phyloP scores from a whole-genome alignment of 1,284 basidiomycete genomes.

The Wolfiporia cocos region DNA sequence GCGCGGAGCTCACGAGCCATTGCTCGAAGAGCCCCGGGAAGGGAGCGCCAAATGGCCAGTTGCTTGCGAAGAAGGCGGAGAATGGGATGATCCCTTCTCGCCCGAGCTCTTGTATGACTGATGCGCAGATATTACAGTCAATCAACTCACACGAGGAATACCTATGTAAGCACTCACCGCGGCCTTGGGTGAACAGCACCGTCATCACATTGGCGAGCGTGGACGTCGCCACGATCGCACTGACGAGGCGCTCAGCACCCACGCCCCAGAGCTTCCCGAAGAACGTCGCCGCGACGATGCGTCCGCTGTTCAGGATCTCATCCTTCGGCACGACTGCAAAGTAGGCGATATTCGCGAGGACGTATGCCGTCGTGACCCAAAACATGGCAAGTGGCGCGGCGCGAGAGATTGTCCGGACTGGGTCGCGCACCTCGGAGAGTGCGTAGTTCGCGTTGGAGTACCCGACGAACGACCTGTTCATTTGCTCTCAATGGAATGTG shows the following conservation, averaged over 20 bases:
- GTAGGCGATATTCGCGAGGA: constrained; percentile 63
- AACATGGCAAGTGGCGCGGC: constrained; percentile 61
- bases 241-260: constrained; percentile 50
- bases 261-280: constrained; percentile 64
- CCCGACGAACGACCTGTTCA: constrained; percentile 65
- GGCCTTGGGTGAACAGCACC: constrained; percentile 54
- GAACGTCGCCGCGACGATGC: constrained; percentile 61
- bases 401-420: constrained; percentile 58
- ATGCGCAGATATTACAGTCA: background rate
- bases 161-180: constrained; percentile 34
- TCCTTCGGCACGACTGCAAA: constrained; percentile 61
- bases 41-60: constrained; percentile 56
- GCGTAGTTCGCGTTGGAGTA: constrained; percentile 71
- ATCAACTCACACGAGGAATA: background rate
- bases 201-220: constrained; percentile 58
- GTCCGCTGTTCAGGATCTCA: constrained; percentile 55
- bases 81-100: constrained; percentile 59
- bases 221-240: constrained; percentile 56
- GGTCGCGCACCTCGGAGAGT: constrained; percentile 60
- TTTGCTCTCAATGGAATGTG: background rate
- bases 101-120: constrained; percentile 67
- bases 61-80: constrained; percentile 53
- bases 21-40: constrained; percentile 49
- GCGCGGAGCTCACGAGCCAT: constrained; percentile 42
- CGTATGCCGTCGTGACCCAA: constrained; percentile 46